Conservation (phyloP, 2,329 filamentous ascomycete species). For the Helotiales sp. region DNA sequence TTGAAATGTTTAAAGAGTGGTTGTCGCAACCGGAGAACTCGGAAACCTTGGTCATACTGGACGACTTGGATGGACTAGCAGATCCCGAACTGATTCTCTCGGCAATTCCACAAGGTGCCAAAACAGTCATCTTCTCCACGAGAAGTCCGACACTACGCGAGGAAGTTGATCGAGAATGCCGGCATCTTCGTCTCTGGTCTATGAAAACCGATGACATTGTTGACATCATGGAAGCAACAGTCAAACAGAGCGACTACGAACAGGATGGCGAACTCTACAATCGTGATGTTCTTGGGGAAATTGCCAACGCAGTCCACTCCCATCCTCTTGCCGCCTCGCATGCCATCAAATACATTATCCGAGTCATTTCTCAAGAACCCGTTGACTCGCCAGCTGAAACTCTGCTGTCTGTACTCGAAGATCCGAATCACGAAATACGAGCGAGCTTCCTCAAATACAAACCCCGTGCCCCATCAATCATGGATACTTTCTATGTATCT, state of each 20-base stretch:
- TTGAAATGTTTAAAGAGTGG: constrained; percentile 9
- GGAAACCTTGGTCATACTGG: not conserved
- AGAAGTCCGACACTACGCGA: constrained; percentile 6
- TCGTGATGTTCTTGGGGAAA: not conserved
- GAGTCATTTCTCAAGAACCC: not conserved
- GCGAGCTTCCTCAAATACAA: constrained; percentile 2
- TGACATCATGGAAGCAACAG: constrained; percentile 4
- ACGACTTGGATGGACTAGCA: not conserved
- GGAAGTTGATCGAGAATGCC: constrained; percentile 3
- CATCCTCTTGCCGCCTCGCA: not conserved
- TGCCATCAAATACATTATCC: constrained; percentile 6
- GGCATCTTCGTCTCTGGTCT: constrained; percentile 6
- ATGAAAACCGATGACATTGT: constrained; percentile 5
- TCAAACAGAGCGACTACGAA: constrained; percentile 9
- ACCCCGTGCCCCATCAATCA: not conserved
- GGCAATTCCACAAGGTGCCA: constrained; percentile 6
- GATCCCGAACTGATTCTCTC: not conserved
- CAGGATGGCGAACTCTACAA: constrained; percentile 1
- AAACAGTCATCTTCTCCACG: not conserved
- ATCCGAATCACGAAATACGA: not conserved
- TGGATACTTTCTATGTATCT: constrained; percentile 12
- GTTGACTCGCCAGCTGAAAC: not conserved
- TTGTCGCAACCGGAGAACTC: not conserved
- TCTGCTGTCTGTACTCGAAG: not conserved
- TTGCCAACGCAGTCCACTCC: not conserved